A percentile compares a stretch with the other conserved stretches of the same genome.
Evolutionary conservation across 208 protist species (phyloP).

Genomic region (Blastocrithidia nonstop): DNA sequence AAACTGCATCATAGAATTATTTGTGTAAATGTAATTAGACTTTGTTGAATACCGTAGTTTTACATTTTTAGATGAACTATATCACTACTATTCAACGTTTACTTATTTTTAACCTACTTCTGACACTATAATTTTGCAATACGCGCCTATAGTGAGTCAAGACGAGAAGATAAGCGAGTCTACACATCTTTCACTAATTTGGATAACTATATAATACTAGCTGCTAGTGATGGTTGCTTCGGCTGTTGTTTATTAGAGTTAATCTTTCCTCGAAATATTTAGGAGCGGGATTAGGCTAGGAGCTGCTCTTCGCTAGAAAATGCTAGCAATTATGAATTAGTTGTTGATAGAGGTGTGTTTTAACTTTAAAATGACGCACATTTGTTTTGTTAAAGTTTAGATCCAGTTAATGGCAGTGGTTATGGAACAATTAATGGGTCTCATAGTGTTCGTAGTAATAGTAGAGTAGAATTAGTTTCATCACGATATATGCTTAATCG

Average conservation of each 20-base stretch:
- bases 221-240: slow-evolving; percentile 1
- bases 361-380: not conserved
- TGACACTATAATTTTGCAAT: slow-evolving; percentile 9
- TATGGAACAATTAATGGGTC: slow-evolving; percentile 59
- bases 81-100: too few relatives aligned
- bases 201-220: slow-evolving; percentile 7
- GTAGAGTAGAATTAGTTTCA: slow-evolving; percentile 18
- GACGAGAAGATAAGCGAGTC: slow-evolving; percentile 8
- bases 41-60: not conserved
- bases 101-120: too few relatives aligned
- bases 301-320: not conserved
- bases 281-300: too few relatives aligned
- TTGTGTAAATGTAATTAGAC: not conserved
- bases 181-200: slow-evolving; percentile 17
- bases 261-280: too few relatives aligned
- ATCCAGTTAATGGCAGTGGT: slow-evolving; percentile 18
- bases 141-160: slow-evolving; percentile 11
- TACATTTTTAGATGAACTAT: not conserved
- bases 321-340: too few relatives aligned
- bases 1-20: too few relatives aligned
- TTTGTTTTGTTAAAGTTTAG: not conserved
- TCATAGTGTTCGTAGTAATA: slow-evolving; percentile 41
- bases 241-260: not conserved
- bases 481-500: slow-evolving; percentile 36
- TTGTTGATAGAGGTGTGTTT: not conserved